A percentile compares a stretch with the other conserved stretches of the same genome.
These are phyloP conservation scores for Vanrija pseudolonga DNA, from an alignment of 1,284 basidiomycete genomes.

Conservation along the genomic window DNA sequence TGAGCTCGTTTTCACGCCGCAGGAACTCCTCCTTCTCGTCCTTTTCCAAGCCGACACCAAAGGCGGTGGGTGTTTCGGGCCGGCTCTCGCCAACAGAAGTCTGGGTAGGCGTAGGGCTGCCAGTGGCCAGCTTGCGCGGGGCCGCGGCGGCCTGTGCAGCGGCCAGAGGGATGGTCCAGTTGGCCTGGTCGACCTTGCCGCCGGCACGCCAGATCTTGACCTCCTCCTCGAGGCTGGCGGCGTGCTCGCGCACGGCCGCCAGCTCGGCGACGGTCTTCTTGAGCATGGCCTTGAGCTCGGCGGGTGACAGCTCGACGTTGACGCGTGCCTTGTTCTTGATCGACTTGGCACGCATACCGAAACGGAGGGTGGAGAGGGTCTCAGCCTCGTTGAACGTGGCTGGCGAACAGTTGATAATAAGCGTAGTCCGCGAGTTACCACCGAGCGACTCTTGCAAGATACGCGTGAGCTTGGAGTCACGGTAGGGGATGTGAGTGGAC, in stretches of 20 bases:
- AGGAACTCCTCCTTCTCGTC: slow-evolving; percentile 98
- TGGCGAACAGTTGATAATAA: slow-evolving; percentile 99
- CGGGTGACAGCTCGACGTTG: slow-evolving; percentile 94
- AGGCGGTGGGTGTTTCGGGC: slow-evolving; percentile 42
- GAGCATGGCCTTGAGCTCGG: slow-evolving; percentile 89
- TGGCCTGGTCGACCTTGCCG: slow-evolving; percentile 74
- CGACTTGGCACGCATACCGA: slow-evolving; percentile 97
- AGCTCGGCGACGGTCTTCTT: slow-evolving; percentile 87
- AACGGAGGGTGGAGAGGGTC: slow-evolving; percentile 94
- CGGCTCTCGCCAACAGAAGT: slow-evolving; percentile 59
- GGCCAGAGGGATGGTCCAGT: slow-evolving; percentile 65
- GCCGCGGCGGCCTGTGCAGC: slow-evolving; percentile 25
- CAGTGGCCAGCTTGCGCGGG: slow-evolving; percentile 51
- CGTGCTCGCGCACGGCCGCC: slow-evolving; percentile 78
- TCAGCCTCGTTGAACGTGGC: slow-evolving; percentile 95
- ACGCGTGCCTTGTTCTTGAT: slow-evolving; percentile 99
- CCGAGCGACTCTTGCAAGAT: slow-evolving; percentile 99
- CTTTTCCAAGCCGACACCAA: slow-evolving; percentile 77
- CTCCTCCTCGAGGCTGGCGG: slow-evolving; percentile 86
- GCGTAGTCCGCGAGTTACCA: slow-evolving; percentile 96
- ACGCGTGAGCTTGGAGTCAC: slow-evolving; percentile 98
- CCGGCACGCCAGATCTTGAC: slow-evolving; percentile 86
- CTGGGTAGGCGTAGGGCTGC: slow-evolving; percentile 62
- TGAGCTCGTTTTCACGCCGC: slow-evolving; percentile 92
- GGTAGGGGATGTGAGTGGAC: slow-evolving; percentile 97